Percentiles rank a stretch among this genome's conserved stretches.
Evolutionary conservation across 768 basidiomycete species (phyloP).

Genomic region (Phaffia australis): DNA sequence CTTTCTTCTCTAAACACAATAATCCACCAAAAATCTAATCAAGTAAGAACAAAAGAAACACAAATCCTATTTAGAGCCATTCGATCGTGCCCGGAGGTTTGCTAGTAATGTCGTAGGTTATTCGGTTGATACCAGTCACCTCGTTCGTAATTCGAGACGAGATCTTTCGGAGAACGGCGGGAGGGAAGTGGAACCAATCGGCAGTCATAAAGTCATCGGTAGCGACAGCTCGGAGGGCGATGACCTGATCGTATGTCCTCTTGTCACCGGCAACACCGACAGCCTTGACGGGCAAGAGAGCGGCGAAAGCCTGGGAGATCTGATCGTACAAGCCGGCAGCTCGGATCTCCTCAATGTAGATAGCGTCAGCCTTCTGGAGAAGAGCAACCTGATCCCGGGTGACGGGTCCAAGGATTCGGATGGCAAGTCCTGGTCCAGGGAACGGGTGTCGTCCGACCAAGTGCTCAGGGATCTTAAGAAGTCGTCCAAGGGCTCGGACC

Average conservation of each 20-base stretch:
- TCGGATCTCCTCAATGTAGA: conserved; percentile 97
- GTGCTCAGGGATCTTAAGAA: conserved; percentile 80
- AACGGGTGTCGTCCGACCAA: conserved; percentile 96
- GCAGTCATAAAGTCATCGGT: conserved; percentile 99
- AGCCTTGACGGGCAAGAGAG: conserved; percentile 86
- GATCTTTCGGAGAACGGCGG: conserved; percentile 75
- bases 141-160: conserved; percentile 97
- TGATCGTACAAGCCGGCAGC: conserved; percentile 82
- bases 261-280: conserved; percentile 97
- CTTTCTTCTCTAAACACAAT: too few species aligned
- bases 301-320: conserved; percentile 93
- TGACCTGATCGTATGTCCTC: conserved; percentile 95
- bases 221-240: conserved; percentile 85
- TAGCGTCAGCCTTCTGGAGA: conserved; percentile 71
- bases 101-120: conserved; percentile 83
- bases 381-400: conserved; percentile 85
- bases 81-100: conserved; percentile 69
- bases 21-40: too few species aligned
- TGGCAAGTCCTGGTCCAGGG: conserved; percentile 95
- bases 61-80: background rate
- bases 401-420: conserved; percentile 92
- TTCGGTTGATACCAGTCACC: conserved; percentile 87
- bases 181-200: conserved; percentile 97
- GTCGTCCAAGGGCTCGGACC: conserved; percentile 80
- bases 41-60: too few species aligned